Base-by-base conservation (phyloP, 768 basidiomycete species). In the Suillus plorans region DNA sequence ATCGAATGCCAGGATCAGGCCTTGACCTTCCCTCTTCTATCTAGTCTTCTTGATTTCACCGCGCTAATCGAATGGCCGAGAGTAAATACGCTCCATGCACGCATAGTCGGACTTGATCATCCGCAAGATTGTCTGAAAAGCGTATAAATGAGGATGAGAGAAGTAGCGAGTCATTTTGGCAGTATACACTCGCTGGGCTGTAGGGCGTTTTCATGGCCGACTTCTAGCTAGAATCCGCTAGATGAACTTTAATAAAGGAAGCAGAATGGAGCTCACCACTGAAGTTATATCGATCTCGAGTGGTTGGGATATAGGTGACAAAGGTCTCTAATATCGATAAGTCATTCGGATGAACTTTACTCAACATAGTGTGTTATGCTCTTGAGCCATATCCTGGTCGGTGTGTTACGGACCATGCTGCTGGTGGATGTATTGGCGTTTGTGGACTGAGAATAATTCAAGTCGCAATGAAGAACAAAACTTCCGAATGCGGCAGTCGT, bases 311-410 rank as follows among this genome's bases (percentile, higher is more conserved):
- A 22, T 49, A 45, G 9, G 36, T 16, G 14, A 16, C 14, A 41
- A 20, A 10, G 45, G 45, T 47, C n/a, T 47, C 45, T 47, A 22
- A 10, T 47, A 47, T 47, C 12, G 20, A 4, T 45, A 50, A 50
- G 22, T 6, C 22, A 14, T 25, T 28, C 25, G 25, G 6, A 25
- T 28, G 14, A 50, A 28, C 12, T 25, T 50, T 13, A 14, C 49
- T 25, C 49, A 25, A 28, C 25, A 8, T 50, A 6, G 12, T 25
- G 13, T 6, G 68, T 67, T 96, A 80, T 90, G 89, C 64, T 81
- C 82, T 20, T 89, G 92, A 34, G 94, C 82, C 1, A 81, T 85
- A 71, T 96, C 95, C 63, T 92, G 89, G 67, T 94, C 91, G 14
- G 94, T 25, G 50, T 52, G 25, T 25, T 28, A 52, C 14, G 8